Percentiles rank a stretch among this genome's conserved stretches.
Evolutionary conservation across 148 eudicot species (phyloP).

Genomic region (Rhododendron vialii): DNA sequence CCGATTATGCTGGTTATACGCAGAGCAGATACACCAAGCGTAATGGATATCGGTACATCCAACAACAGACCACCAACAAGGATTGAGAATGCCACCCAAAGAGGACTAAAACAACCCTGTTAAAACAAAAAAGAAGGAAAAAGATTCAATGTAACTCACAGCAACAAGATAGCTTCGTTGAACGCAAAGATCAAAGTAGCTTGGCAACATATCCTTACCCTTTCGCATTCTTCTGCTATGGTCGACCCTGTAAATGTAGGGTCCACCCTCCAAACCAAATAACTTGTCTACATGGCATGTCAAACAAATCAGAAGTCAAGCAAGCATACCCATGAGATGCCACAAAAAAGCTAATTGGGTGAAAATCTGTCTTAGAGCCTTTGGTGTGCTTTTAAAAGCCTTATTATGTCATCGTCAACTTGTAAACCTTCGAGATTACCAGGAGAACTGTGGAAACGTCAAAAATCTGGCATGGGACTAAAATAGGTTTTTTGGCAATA

Average conservation of each 20-base stretch:
- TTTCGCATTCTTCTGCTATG: conserved; percentile 19
- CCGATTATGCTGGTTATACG: conserved; percentile 33
- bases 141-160: neutral
- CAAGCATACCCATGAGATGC: neutral
- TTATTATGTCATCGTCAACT: neutral
- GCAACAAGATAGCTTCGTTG: neutral
- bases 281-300: conserved; percentile 18
- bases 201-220: conserved; percentile 15
- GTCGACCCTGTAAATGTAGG: conserved; percentile 13
- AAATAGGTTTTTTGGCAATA: neutral
- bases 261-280: conserved; percentile 37
- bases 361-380: neutral
- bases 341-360: neutral
- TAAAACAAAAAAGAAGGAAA: neutral
- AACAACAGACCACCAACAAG: conserved; percentile 27
- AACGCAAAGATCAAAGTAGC: neutral
- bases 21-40: conserved; percentile 23
- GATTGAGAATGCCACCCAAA: conserved; percentile 39
- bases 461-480: neutral
- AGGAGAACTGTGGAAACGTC: neutral
- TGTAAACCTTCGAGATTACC: neutral
- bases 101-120: conserved; percentile 32
- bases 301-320: neutral
- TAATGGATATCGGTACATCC: conserved; percentile 22
- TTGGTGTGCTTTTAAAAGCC: too few relatives aligned